Conservation (phyloP, 2,329 filamentous ascomycete genomes). For the Aspergillus japonicus region DNA sequence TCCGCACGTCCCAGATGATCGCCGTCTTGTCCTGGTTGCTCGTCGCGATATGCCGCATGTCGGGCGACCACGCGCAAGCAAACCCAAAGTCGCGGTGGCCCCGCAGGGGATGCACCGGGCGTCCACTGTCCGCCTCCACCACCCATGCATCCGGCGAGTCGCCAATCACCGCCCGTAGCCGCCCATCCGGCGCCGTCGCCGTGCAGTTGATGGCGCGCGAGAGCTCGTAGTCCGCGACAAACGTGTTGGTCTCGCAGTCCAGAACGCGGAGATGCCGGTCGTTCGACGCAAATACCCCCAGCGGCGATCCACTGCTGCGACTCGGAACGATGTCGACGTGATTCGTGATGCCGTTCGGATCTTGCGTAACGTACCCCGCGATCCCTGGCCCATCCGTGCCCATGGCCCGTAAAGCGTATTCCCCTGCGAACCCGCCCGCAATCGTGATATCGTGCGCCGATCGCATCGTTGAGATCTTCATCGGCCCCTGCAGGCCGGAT, state of each 20-base stretch:
- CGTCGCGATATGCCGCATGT: conserved; percentile 49
- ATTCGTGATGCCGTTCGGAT: conserved; percentile 55
- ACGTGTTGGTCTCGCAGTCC: conserved; percentile 50
- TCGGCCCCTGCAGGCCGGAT: conserved; percentile 34
- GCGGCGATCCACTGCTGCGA: conserved; percentile 49
- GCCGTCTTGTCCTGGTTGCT: conserved; percentile 48
- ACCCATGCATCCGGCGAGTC: conserved; percentile 45
- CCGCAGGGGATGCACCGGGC: conserved; percentile 37
- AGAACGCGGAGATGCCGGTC: conserved; percentile 56
- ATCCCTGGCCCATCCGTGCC: conserved; percentile 33
- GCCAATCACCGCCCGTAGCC: conserved; percentile 46
- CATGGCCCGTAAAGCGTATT: conserved; percentile 53
- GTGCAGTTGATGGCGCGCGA: conserved; percentile 47
- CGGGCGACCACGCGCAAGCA: conserved; percentile 48
- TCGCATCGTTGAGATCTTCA: conserved; percentile 55
- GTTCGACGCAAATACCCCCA: conserved; percentile 58
- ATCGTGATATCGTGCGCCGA: conserved; percentile 51
- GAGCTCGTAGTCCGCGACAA: conserved; percentile 38
- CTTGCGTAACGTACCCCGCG: conserved; percentile 51
- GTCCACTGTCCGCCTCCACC: conserved; percentile 45
- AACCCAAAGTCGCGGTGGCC: conserved; percentile 48
- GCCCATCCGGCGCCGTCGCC: conserved; percentile 44
- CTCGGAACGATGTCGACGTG: conserved; percentile 55
- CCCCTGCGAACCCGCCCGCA: conserved; percentile 57
- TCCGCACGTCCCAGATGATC: conserved; percentile 48